A percentile compares a stretch with the other conserved stretches of the same genome.
Conservation (phyloP, 768 basidiomycete species). For the Podaxis sp. region DNA sequence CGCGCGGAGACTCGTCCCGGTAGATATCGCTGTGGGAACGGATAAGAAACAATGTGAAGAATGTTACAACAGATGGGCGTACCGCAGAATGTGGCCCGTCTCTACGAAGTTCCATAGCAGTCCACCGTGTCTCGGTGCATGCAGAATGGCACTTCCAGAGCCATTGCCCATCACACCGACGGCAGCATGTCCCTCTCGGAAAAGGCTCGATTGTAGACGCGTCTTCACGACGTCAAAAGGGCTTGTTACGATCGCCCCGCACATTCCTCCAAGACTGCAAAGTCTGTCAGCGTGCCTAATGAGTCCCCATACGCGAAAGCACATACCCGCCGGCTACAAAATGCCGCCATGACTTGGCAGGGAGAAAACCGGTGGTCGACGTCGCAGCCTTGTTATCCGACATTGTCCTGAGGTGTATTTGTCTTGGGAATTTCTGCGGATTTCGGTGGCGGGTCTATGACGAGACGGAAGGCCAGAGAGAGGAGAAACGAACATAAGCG, state of each 20-base stretch:
- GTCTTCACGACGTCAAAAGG: slow-evolving; percentile 99
- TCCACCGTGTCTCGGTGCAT: slow-evolving; percentile 28
- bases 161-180: slow-evolving; percentile 37
- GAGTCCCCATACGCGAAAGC: not conserved
- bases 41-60: not conserved
- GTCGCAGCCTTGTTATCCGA: not conserved
- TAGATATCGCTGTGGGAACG: slow-evolving; percentile 69
- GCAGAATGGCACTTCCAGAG: slow-evolving; percentile 15
- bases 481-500: not conserved
- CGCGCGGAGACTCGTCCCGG: slow-evolving; percentile 80
- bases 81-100: slow-evolving; percentile 89
- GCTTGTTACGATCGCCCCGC: slow-evolving; percentile 93
- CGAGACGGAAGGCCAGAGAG: not conserved
- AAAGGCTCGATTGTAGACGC: slow-evolving; percentile 89
- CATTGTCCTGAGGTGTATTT: not conserved
- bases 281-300: slow-evolving; percentile 10
- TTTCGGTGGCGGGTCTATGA: not conserved
- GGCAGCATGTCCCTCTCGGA: slow-evolving; percentile 42
- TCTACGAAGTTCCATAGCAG: slow-evolving; percentile 93
- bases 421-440: not conserved
- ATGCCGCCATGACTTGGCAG: slow-evolving; percentile 78
- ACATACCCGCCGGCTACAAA: slow-evolving; percentile 86
- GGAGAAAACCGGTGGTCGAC: slow-evolving; percentile 14
- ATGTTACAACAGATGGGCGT: slow-evolving; percentile 14
- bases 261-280: slow-evolving; percentile 90